phyloP scores from a whole-genome alignment of 2,329 filamentous ascomycete species.

The Phyllosticta citrichinensis region DNA sequence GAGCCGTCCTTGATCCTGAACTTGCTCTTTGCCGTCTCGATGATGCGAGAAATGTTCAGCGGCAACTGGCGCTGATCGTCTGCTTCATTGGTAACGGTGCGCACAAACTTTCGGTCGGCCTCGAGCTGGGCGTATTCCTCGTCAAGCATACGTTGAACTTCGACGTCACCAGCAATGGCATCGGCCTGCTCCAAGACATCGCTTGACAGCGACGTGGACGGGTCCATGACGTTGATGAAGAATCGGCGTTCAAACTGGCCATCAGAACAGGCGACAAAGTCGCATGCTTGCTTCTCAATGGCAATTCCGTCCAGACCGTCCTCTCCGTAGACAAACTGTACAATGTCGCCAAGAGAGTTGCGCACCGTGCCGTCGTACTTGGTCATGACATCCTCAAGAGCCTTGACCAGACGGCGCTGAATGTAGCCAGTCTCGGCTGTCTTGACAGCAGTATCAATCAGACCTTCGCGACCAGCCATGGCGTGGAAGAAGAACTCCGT shows the following conservation, averaged over 20 bases:
- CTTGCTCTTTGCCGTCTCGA: slow-evolving; percentile 79
- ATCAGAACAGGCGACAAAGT: slow-evolving; percentile 73
- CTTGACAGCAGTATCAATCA: slow-evolving; percentile 99
- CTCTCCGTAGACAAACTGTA: slow-evolving; percentile 96
- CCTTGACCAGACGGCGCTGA: slow-evolving; percentile 95
- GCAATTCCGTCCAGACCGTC: slow-evolving; percentile 88
- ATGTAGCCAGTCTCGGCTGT: slow-evolving; percentile 99
- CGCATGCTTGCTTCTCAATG: slow-evolving; percentile 88
- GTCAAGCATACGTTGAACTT: slow-evolving; percentile 77
- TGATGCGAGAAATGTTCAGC: slow-evolving; percentile 81
- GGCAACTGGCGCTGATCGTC: slow-evolving; percentile 87
- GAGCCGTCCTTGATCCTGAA: slow-evolving; percentile 82
- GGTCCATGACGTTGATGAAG: slow-evolving; percentile 77
- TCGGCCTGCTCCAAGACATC: slow-evolving; percentile 77
- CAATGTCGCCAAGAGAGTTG: slow-evolving; percentile 90
- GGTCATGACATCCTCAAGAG: slow-evolving; percentile 92
- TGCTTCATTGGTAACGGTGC: slow-evolving; percentile 54
- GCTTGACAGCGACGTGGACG: slow-evolving; percentile 49
- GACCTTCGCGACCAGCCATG: slow-evolving; percentile 99
- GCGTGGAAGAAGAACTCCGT: slow-evolving; percentile 99
- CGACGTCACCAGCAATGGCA: slow-evolving; percentile 78
- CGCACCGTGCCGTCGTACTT: slow-evolving; percentile 96
- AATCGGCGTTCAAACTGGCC: slow-evolving; percentile 70
- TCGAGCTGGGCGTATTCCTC: slow-evolving; percentile 73
- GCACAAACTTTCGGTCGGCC: slow-evolving; percentile 65